Evolutionary conservation across 345 rosid species (phyloP).

Genomic region (Brassica juncea): DNA sequence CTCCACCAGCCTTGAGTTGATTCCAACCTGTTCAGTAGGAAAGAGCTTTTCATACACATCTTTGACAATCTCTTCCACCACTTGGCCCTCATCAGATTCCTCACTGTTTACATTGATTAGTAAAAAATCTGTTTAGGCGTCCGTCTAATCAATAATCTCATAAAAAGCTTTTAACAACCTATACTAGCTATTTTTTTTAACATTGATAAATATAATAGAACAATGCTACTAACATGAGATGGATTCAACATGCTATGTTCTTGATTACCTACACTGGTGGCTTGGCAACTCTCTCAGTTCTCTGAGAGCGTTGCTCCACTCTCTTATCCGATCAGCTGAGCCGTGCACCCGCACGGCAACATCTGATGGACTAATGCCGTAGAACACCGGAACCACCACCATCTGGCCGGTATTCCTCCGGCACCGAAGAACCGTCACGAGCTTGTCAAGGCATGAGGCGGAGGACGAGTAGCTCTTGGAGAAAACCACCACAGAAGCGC

Average conservation of each 20-base stretch:
- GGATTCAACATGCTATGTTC: too few relatives aligned
- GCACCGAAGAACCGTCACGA: neutral
- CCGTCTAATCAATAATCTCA: too few relatives aligned
- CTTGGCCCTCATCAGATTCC: neutral
- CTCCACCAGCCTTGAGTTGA: neutral
- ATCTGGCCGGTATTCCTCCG: neutral
- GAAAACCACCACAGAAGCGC: constrained; percentile 8
- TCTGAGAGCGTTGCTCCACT: neutral
- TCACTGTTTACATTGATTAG: constrained; percentile 1
- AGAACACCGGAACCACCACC: constrained; percentile 31
- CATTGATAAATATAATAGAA: too few relatives aligned
- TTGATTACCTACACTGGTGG: constrained; percentile 4
- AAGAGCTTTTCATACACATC: neutral
- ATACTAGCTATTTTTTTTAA: too few relatives aligned
- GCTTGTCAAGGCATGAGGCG: constrained; percentile 3
- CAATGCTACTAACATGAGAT: too few relatives aligned
- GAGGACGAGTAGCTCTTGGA: neutral
- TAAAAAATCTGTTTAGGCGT: too few relatives aligned
- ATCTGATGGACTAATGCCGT: constrained; percentile 12
- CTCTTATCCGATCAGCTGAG: neutral
- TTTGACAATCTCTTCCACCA: constrained; percentile 31
- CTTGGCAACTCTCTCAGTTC: constrained; percentile 1
- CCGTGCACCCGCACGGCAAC: neutral
- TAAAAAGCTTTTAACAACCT: too few relatives aligned
- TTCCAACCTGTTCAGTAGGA: neutral